Base-by-base conservation (phyloP, 768 basidiomycete species). In the Nevesoporus exiguus region DNA sequence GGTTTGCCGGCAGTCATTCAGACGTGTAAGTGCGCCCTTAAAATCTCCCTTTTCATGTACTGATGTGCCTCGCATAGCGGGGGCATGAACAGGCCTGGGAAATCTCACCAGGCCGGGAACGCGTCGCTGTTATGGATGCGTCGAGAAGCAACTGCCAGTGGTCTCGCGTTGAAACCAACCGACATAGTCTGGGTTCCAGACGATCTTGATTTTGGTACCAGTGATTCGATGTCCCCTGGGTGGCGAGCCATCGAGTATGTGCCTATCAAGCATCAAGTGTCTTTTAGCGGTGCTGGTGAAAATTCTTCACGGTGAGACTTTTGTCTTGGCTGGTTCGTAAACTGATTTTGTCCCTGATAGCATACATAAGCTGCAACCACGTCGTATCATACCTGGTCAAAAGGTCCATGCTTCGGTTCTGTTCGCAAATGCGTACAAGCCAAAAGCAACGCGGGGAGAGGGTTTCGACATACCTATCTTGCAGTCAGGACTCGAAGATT, bases 1-100 rank as follows among this genome's bases (percentile, higher is more conserved):
- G 85, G 84, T 86, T 87, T 63, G 71, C 82, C 1, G 83, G 76
- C 1, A 65, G 70, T 30, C 77, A 76, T 34, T 65, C 65, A 21
- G 75, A 76, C 57, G 62, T 54, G 75, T 73, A 21, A 11, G 61
- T 52, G 14, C 15, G 13, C 24, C 10, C 34, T 3, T 1, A 22
- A 33, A 21, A 0, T 3, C 0, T 1, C 2, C 3, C 22, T 14
- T 13, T 9, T 3, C n/a, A 15, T n/a, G 15, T 33, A 10, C 19
- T 58, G 21, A 66, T 21, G 5, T 42, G 7, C 19, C 44, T 40
- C n/a, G 7, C 22, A 10, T 21, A 66, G 65, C 3, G 65, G 65
- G 22, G 65, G 65, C 7, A 67, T 15, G 33, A 65, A 57, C 14
- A 59, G 58, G 33, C 62, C 66, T 0, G 65, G 62, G 19, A 54